Evolutionary conservation across 306 rosid species (phyloP), one percentile per base, ranked within the genome.

Genomic region (Rosa multiflora): DNA sequence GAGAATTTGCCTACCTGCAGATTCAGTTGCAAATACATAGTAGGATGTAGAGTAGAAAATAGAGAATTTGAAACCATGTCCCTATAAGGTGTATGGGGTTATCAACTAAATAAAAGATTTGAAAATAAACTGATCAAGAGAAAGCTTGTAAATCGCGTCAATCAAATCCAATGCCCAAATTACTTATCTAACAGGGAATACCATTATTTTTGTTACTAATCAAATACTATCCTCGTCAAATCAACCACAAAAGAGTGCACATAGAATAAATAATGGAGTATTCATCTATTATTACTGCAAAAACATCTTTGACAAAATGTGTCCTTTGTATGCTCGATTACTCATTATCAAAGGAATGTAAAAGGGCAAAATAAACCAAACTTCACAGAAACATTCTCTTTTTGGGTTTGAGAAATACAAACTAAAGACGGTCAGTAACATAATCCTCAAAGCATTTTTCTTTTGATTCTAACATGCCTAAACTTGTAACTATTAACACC

Each of bases 1-100:
- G 29, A 97, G 97, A 87, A 87, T 62, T 67, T 94, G 98, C 85
- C 98, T 88, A 62, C 98, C 98, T 26, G 88, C 96, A 78, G 98
- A 83, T 83, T 94, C 97, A 62, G 84, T 71, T 2, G 97, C 98
- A 40, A 90, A 97, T 49, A 92, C 97, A 81, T 97, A 94, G 48
- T 88, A 94, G 39, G 98, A 97, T 94, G 86, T 79, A 84, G 74
- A 55, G 82, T 78, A 73, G 78, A 80, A 55, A 68, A 76, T 20
- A 76, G 66, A 70, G 58, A 20, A 15, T 80, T 66, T 78, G 26
- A 72, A 62, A 55, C 12, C 55, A 29, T 80, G 59, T 26, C 48
- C 49, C 35, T 21, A 8, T 72, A 61, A 14, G 29, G 70, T 32
- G 20, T 18, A 62, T 23, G 10, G 67, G 51, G 18, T 76, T n/a